Conservation (phyloP, 2,329 filamentous ascomycete species). For the Nannizziopsis barbatae region DNA sequence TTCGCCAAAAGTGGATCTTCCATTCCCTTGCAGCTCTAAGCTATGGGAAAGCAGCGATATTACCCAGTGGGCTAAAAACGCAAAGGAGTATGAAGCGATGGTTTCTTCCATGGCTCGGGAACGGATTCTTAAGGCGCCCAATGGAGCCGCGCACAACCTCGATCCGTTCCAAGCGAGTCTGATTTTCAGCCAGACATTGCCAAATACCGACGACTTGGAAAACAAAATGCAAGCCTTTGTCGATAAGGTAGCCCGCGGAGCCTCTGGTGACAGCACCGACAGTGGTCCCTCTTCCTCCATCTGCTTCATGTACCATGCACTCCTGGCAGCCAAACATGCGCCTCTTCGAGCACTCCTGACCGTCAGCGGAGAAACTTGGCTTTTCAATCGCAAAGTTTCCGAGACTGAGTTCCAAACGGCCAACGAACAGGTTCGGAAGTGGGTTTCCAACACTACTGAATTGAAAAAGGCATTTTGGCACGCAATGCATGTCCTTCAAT, state of each 20-base stretch:
- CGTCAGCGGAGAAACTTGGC: slow-evolving; percentile 29
- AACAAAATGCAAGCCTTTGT: slow-evolving; percentile 13
- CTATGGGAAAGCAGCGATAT: slow-evolving; percentile 25
- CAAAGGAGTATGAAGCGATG: slow-evolving; percentile 14
- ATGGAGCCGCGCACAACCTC: background rate
- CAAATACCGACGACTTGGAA: slow-evolving; percentile 12
- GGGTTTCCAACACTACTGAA: slow-evolving; percentile 22
- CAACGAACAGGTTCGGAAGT: slow-evolving; percentile 22
- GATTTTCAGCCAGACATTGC: slow-evolving; percentile 18
- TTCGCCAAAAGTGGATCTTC: slow-evolving; percentile 18
- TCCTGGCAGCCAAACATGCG: slow-evolving; percentile 23
- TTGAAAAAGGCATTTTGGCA: slow-evolving; percentile 26
- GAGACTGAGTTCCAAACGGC: slow-evolving; percentile 24
- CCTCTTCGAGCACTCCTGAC: slow-evolving; percentile 25
- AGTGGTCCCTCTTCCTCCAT: slow-evolving; percentile 12
- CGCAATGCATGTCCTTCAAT: slow-evolving; percentile 19
- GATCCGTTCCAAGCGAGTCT: slow-evolving; percentile 21
- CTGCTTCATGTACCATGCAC: slow-evolving; percentile 23
- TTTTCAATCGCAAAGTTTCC: slow-evolving; percentile 27
- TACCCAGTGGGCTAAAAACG: slow-evolving; percentile 21
- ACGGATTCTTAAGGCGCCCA: slow-evolving; percentile 10
- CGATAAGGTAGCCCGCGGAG: slow-evolving; percentile 8
- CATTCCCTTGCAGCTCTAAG: slow-evolving; percentile 25
- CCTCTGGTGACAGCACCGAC: background rate
- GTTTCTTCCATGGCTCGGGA: slow-evolving; percentile 15